phyloP scores from a whole-genome alignment of 495 filamentous ascomycete genomes.

The Sporormia fimetaria region DNA sequence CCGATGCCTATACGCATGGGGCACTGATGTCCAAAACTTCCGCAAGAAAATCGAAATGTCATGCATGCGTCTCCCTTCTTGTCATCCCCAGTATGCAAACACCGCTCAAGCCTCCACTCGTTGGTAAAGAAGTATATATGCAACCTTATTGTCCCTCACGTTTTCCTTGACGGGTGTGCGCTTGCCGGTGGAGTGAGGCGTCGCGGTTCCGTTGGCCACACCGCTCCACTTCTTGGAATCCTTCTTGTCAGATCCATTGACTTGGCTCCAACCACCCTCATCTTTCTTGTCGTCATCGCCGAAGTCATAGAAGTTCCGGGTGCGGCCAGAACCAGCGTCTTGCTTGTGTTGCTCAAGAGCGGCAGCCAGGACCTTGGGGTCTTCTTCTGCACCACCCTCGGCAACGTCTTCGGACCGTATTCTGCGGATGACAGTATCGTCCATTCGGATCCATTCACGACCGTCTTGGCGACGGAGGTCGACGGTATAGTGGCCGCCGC shows the following conservation, averaged over 20 bases:
- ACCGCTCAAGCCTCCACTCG: constrained; percentile 39
- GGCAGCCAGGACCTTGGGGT: constrained; percentile 55
- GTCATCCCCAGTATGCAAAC: neutral
- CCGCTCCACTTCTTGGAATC: constrained; percentile 54
- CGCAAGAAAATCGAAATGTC: neutral
- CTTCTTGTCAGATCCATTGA: constrained; percentile 47
- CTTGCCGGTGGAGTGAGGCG: constrained; percentile 45
- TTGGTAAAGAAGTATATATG: constrained; percentile 93
- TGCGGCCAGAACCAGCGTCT: constrained; percentile 39
- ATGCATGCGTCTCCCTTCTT: neutral
- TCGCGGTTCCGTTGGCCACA: constrained; percentile 52
- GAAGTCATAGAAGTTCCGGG: constrained; percentile 56
- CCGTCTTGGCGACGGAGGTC: constrained; percentile 91
- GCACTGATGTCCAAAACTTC: too few relatives aligned
- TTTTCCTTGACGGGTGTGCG: constrained; percentile 54
- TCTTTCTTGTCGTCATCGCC: constrained; percentile 49
- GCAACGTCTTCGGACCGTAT: constrained; percentile 84
- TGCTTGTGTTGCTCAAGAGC: constrained; percentile 55
- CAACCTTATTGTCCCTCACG: constrained; percentile 86
- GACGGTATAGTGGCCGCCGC: constrained; percentile 91
- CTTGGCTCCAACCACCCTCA: constrained; percentile 73
- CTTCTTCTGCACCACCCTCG: constrained; percentile 70
- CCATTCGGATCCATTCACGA: constrained; percentile 86
- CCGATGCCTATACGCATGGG: too few relatives aligned
- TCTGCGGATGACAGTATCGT: constrained; percentile 83